A percentile compares a stretch with the other conserved stretches of the same genome.
phyloP scores from a whole-genome alignment of 352 stramenopile genomes.

The Phytophthora pluvialis region DNA sequence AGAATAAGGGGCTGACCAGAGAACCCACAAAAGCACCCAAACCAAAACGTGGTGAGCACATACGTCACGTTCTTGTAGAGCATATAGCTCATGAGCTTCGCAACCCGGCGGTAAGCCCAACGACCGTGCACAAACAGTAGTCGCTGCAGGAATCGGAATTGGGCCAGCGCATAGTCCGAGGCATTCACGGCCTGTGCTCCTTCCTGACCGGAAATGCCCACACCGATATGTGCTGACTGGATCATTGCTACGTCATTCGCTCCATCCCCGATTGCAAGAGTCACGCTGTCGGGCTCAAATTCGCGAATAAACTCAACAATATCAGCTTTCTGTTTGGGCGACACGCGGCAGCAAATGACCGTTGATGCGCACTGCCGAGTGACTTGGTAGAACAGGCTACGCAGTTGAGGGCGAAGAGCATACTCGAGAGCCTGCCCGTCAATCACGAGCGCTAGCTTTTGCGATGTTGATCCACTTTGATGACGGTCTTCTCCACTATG shows the following conservation, averaged over 20 bases:
- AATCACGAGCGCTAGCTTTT: constrained; percentile 88
- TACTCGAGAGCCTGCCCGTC: constrained; percentile 91
- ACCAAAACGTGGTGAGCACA: constrained; percentile 86
- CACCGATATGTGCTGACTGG: constrained; percentile 90
- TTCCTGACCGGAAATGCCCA: constrained; percentile 93
- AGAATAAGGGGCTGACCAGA: constrained; percentile 82
- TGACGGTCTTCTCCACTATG: constrained; percentile 5
- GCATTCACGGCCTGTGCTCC: constrained; percentile 94
- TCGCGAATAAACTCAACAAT: constrained; percentile 82
- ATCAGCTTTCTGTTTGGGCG: constrained; percentile 88
- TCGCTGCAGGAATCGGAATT: constrained; percentile 94
- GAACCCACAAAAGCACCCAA: constrained; percentile 80
- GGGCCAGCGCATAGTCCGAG: constrained; percentile 92
- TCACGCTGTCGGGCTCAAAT: constrained; percentile 76
- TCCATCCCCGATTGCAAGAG: constrained; percentile 94
- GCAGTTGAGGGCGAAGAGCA: constrained; percentile 57
- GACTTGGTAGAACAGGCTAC: constrained; percentile 70
- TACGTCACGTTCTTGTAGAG: constrained; percentile 96
- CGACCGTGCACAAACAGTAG: constrained; percentile 93
- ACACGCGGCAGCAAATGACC: constrained; percentile 91
- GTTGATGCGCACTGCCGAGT: constrained; percentile 68
- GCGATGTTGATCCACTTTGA: constrained; percentile 1
- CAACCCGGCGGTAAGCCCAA: constrained; percentile 92
- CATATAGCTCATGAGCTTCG: constrained; percentile 94
- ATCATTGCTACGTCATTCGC: constrained; percentile 98